These are phyloP conservation scores for Teunomyces kruisii DNA, from an alignment of 805 yeast species.

Conservation along the genomic window DNA sequence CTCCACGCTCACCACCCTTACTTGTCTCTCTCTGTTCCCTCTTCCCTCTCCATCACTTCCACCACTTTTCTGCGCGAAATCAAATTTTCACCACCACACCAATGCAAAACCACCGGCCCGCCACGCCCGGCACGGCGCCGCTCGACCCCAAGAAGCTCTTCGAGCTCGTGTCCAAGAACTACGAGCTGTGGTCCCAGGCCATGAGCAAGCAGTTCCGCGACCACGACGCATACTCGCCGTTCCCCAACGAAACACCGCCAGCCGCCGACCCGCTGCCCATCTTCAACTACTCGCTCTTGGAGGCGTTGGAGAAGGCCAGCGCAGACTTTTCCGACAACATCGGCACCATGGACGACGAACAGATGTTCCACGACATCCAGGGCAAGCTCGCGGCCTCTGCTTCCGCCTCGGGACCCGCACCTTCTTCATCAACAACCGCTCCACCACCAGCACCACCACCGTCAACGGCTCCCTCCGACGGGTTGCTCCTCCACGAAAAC, in stretches of 20 bases:
- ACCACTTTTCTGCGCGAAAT: neutral
- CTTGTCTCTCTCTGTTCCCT: neutral
- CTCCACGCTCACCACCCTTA: neutral
- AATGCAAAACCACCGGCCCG: no score
- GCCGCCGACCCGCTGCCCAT: constrained; percentile 17
- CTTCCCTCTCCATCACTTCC: neutral
- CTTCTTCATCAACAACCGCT: neutral
- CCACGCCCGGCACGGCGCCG: neutral
- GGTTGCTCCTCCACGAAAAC: constrained; percentile 19
- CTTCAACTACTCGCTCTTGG: constrained; percentile 28
- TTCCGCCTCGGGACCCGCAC: no score
- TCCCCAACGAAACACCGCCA: constrained; percentile 21
- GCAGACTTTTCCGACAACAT: constrained; percentile 16
- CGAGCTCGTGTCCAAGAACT: constrained; percentile 35
- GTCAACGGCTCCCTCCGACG: neutral
- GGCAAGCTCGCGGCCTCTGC: neutral
- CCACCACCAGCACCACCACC: neutral
- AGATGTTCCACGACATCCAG: constrained; percentile 10
- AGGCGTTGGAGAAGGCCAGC: constrained; percentile 30
- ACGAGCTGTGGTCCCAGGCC: constrained; percentile 38
- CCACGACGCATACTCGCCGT: constrained; percentile 28
- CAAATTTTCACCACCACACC: no score
- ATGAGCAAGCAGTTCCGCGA: constrained; percentile 25
- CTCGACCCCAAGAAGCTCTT: constrained; percentile 28
- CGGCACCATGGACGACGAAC: constrained; percentile 10